Evolutionary conservation across 768 basidiomycete species (phyloP), one percentile per base, ranked within the genome.

Genomic region (Calocera viscosa): DNA sequence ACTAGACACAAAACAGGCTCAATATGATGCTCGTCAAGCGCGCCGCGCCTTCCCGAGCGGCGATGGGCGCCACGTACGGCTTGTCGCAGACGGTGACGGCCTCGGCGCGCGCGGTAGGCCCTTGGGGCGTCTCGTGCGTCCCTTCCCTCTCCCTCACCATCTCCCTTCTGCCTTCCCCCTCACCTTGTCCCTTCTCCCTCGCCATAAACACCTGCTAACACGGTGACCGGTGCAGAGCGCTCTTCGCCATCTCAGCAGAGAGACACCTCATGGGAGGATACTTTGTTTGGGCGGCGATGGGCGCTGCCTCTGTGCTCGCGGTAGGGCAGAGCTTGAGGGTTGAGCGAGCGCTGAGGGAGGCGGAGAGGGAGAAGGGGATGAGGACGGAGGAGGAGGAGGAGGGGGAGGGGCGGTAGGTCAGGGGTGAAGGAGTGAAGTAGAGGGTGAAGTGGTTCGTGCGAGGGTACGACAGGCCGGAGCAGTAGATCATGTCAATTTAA

Each of bases 61-160:
- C 81, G n/a, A 77, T 89, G 19, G 86, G 86, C 0, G 80, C 82
- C 43, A 82, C 83, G 1, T 88, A 88, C 71, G 87, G 86, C 2
- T 77, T 87, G 24, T 80, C 85, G 7, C 84, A 87, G 69, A 72
- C 49, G 32, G 53, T 64, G 2, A 63, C 26, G 49, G 84, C 84
- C 70, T 73, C 79, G 24, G 78, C 84, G 26, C 80, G 87, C 32
- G 80, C 84, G 0, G 72, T 86, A 53, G 80, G 82, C 41, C 86
- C 87, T 1, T 84, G 84, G 49, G 77, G 86, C 53, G 83, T 83
- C 66, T 84, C 53, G 53, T 60, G 22, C 53, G 53, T 60, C 30
- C 53, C 5, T 60, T 26, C 53, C 30, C 14, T 60, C 53, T 30
- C 26, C 5, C 24, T 19, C 24, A 5, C 43, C 7, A 3, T 17